Conservation (phyloP, 192 early-diverging fungal species). For the Funneliformis mosseae region DNA sequence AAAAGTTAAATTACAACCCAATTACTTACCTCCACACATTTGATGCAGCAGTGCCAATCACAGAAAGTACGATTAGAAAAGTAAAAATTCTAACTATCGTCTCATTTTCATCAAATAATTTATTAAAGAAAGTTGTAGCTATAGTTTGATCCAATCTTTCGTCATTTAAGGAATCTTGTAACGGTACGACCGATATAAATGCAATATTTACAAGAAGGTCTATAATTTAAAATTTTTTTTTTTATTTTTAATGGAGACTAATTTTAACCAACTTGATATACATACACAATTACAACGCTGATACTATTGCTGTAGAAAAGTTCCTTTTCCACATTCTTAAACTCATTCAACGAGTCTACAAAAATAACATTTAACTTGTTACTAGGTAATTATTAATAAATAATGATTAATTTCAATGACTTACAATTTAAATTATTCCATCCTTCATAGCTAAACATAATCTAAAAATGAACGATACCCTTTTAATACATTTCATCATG, state of each 20-base stretch:
- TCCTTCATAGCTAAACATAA: neutral
- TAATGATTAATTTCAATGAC: neutral
- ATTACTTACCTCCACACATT: too few relatives aligned
- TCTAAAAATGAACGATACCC: neutral
- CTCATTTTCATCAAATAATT: neutral
- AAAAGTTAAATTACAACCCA: too few relatives aligned
- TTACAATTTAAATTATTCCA: neutral
- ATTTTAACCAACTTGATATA: neutral
- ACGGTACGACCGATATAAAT: neutral
- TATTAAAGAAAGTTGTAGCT: neutral
- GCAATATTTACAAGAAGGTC: neutral
- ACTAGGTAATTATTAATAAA: neutral
- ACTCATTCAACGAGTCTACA: neutral
- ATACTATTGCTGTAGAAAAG: neutral
- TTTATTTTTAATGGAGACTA: too few relatives aligned
- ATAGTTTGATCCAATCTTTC: neutral
- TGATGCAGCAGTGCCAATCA: neutral
- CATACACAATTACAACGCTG: neutral
- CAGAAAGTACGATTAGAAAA: neutral
- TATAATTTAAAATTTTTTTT: too few relatives aligned
- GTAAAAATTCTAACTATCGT: neutral
- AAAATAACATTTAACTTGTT: neutral
- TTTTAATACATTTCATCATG: too few relatives aligned
- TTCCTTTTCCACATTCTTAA: neutral
- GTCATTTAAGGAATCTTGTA: neutral